Evolutionary conservation across 1,284 basidiomycete genomes (phyloP).

Genomic region (Ustilago shanxiensis): DNA sequence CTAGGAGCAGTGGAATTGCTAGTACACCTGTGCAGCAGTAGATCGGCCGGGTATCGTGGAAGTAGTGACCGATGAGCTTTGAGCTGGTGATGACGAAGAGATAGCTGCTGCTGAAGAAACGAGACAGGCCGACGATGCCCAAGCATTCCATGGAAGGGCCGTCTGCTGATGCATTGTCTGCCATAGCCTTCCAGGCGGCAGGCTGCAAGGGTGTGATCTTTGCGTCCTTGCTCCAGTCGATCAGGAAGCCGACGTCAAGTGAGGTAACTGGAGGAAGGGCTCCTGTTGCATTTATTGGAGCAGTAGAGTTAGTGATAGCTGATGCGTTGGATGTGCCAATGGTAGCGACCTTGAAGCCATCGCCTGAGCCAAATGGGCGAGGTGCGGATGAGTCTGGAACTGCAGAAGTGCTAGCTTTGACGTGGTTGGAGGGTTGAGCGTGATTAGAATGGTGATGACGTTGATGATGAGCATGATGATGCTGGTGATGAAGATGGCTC

Average conservation of each 20-base stretch:
- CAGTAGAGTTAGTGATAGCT: constrained; percentile 9
- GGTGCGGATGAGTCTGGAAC: not conserved
- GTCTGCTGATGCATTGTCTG: constrained; percentile 18
- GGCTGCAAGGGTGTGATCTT: constrained; percentile 31
- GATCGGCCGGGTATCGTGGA: constrained; percentile 54
- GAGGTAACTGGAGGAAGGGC: constrained; percentile 22
- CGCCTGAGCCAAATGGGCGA: constrained; percentile 38
- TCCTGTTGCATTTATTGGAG: constrained; percentile 10
- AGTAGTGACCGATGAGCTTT: constrained; percentile 55
- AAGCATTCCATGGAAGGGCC: constrained; percentile 31
- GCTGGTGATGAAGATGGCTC: not conserved
- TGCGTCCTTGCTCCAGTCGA: constrained; percentile 47
- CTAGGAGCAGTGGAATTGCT: constrained; percentile 52
- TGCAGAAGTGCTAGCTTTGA: constrained; percentile 21
- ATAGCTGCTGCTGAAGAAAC: constrained; percentile 61
- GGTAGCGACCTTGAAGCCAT: constrained; percentile 45
- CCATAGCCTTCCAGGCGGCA: constrained; percentile 19
- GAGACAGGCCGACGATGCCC: constrained; percentile 53
- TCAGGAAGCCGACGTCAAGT: constrained; percentile 40
- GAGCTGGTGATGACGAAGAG: constrained; percentile 60
- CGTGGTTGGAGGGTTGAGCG: constrained; percentile 18
- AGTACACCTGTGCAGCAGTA: constrained; percentile 59
- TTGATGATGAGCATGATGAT: constrained; percentile 22
- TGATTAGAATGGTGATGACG: constrained; percentile 5
- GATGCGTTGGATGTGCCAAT: constrained; percentile 26